Percentiles rank a stretch among this genome's conserved stretches.
These are phyloP conservation scores for Penstemon davidsonii DNA, from an alignment of 257 asterid species.

Conservation along the genomic window DNA sequence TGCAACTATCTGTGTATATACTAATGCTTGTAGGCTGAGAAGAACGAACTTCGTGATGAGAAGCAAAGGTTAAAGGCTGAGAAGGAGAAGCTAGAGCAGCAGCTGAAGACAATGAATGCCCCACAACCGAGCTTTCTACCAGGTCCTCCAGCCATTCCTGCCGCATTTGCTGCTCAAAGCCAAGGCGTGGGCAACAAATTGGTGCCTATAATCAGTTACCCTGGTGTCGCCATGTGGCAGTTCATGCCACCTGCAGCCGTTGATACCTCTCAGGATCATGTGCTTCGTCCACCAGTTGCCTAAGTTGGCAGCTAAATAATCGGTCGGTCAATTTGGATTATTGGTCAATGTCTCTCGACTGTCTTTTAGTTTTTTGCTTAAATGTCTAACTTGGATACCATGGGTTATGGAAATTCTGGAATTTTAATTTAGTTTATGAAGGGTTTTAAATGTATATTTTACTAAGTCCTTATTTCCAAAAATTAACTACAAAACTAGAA, in stretches of 20 bases:
- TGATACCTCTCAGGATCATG: constrained; percentile 82
- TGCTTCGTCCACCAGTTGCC: constrained; percentile 82
- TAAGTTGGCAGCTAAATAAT: constrained; percentile 22
- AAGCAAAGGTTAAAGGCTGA: constrained; percentile 72
- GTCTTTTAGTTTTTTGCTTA: too few species aligned
- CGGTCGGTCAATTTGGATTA: too few species aligned
- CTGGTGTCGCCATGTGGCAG: constrained; percentile 89
- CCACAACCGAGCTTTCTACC: constrained; percentile 53
- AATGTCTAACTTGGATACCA: too few species aligned
- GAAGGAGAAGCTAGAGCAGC: constrained; percentile 76
- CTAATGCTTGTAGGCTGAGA: constrained; percentile 48
- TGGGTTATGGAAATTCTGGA: too few species aligned
- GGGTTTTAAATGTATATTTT: too few species aligned
- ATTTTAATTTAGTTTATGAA: too few species aligned
- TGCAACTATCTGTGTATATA: neutral
- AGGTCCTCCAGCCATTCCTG: constrained; percentile 53
- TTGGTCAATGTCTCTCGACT: too few species aligned
- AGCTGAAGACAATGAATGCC: constrained; percentile 52
- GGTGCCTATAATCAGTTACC: constrained; percentile 70
- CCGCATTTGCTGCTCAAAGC: constrained; percentile 58
- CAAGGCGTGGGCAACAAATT: constrained; percentile 60
- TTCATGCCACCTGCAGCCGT: constrained; percentile 90
- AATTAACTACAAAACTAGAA: too few species aligned
- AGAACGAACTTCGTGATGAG: constrained; percentile 77
- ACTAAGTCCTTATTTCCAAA: too few species aligned